Base-by-base conservation (phyloP, 75 land plant genomes). In the Gnetum montanum region DNA sequence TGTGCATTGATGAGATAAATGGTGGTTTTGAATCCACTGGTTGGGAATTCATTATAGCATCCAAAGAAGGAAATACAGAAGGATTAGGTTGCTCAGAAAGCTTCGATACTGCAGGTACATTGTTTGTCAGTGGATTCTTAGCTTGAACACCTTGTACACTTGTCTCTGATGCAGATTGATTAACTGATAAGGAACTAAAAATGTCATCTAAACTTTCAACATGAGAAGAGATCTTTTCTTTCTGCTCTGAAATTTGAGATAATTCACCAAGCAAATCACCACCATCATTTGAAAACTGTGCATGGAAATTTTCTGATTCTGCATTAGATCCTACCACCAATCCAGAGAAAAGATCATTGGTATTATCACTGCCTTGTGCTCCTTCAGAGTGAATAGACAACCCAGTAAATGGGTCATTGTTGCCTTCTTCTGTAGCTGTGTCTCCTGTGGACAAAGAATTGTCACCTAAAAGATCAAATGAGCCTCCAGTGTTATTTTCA, bases 321-420 rank as follows among this genome's bases (percentile, higher is more conserved):
- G 57, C 70, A 46, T 49, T 44, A 31, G 18, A 19, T 43, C 63
- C 80, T 28, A 84, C 50, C 33, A 66, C 57, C 69, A 84, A 64
- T 10, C 83, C 88, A 45, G 83, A 67, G 29, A 84, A 84, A 16
- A 84, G 71, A 54, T 80, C 74, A 62, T 56, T 63, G 3, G 20
- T 64, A 40, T 59, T 35, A 31, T 70, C 76, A 41, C 43, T 59
- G 31, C 45, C 45, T 1, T 57, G 45, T 11, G 29, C 50, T 22
- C 49, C 72, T 50, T 19, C 27, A 6, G 73, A 59, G 64, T 76
- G 88, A 54, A 84, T 80, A 18, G 80, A 79, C 35, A 84, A 79
- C 59, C 74, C 80, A 35, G 80, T 77, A 68, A 84, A 84, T 8
- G 88, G 88, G 23, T 84, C 88, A 55, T 67, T 72, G 31, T 35